Evolutionary conservation across 2,329 filamentous ascomycete genomes (phyloP), one percentile per base, ranked within the genome.

Genomic region (Penicillium crustosum): DNA sequence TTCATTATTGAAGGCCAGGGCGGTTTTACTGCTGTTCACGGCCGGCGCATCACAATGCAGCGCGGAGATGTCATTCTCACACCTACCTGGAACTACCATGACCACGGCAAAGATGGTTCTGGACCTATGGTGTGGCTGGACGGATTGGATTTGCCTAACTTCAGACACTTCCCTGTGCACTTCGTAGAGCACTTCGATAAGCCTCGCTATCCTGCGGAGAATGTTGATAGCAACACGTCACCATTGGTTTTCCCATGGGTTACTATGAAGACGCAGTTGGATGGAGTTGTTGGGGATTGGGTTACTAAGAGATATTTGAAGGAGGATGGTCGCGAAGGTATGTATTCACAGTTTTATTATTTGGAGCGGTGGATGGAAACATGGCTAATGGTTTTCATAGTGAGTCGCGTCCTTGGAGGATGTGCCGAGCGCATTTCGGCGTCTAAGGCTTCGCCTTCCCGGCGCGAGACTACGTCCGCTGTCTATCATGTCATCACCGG

Each of bases 1-100:
- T 85, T 85, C 70, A 83, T 86, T 59, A 83, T 86, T 23, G 82
- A 85, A 54, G 82, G 83, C 2, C 70, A 77, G 13, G 79, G 78
- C 2, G 82, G 83, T 1, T 86, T 85, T 64, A 86, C 83, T 0
- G 82, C 83, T 0, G 81, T 86, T 0, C 81, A 84, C 49, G 82
- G 83, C 6, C 71, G 75, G 42, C 78, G 81, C 53, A 81, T 86
- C 61, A 70, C 73, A 2, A 81, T 86, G 67, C 65, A 75, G 21
- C 74, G 78, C 2, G 82, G 83, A 9, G 83, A 86, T 60, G 80
- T 86, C 1, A 81, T 86, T 15, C 69, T 85, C 0, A 86, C 83
- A 0, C 83, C 83, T 0, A 80, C 77, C 0, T 86, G 83, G 83
- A 80, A 84, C 64, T 86, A 81, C 77, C 83, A 85, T 59, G 83